These are phyloP conservation scores for Colletotrichum melonis DNA, from an alignment of 2,329 filamentous ascomycete species.

Conservation along the genomic window DNA sequence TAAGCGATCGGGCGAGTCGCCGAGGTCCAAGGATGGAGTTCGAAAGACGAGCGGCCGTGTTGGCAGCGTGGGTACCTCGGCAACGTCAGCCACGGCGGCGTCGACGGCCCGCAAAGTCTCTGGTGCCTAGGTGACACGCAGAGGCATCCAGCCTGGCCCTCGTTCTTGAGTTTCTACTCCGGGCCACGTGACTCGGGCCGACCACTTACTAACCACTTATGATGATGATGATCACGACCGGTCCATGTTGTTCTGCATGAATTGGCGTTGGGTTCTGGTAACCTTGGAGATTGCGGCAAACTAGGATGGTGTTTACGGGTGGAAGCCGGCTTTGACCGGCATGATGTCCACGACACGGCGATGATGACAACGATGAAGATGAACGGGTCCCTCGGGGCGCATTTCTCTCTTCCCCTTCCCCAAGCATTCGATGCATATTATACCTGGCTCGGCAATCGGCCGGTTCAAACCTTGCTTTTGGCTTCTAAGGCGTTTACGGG, in stretches of 20 bases:
- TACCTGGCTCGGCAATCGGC: conserved; percentile 25
- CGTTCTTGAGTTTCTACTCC: conserved; percentile 19
- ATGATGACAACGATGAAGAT: conserved; percentile 25
- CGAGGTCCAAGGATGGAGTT: conserved; percentile 66
- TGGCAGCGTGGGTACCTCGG: conserved; percentile 63
- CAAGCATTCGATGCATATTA: conserved; percentile 32
- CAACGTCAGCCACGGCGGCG: conserved; percentile 53
- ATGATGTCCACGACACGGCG: conserved; percentile 34
- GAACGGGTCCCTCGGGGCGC: conserved; percentile 11
- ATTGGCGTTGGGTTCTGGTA: conserved; percentile 51
- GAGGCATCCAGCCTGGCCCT: conserved; percentile 30
- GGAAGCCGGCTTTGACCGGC: conserved; percentile 21
- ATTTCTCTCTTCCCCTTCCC: conserved; percentile 22
- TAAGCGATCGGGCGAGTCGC: conserved; percentile 63
- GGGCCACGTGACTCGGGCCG: conserved; percentile 18
- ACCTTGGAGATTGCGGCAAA: conserved; percentile 33
- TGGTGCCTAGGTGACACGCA: conserved; percentile 49
- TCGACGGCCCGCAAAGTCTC: conserved; percentile 67
- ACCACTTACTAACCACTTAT: conserved; percentile 43
- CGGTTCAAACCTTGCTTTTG: conserved; percentile 20
- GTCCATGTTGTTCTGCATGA: conserved; percentile 55
- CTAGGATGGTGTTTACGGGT: conserved; percentile 30
- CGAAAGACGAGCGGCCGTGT: conserved; percentile 76
- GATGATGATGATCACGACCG: conserved; percentile 58
- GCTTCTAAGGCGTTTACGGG: conserved; percentile 26